These are phyloP conservation scores for Rossbeevera mucosa DNA, from an alignment of 768 basidiomycete species.

Conservation along the genomic window DNA sequence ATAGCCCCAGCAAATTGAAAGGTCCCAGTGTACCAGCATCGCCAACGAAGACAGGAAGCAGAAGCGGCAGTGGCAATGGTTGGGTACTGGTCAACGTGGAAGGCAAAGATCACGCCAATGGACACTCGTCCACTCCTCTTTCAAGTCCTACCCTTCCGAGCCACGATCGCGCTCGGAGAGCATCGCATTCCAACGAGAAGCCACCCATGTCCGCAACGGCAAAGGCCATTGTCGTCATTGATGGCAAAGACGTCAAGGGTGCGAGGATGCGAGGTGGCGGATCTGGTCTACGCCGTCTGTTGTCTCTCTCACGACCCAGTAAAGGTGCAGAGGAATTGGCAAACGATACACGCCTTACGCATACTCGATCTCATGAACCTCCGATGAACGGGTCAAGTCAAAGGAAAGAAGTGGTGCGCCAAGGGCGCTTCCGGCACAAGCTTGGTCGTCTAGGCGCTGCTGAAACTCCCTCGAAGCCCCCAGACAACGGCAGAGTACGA, in stretches of 20 bases:
- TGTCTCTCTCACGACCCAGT: constrained; percentile 30
- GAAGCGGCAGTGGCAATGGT: constrained; percentile 44
- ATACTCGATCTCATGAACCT: constrained; percentile 26
- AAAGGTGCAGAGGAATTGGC: constrained; percentile 29
- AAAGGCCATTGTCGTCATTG: constrained; percentile 60
- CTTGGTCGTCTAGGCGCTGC: constrained; percentile 25
- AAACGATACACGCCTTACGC: constrained; percentile 22
- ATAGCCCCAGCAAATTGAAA: constrained; percentile 22
- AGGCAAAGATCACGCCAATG: constrained; percentile 32
- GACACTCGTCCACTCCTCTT: constrained; percentile 21
- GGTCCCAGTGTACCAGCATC: constrained; percentile 25
- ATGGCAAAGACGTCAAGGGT: constrained; percentile 45
- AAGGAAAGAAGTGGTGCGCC: constrained; percentile 18
- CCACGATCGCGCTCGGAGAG: constrained; percentile 28
- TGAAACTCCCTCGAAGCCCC: constrained; percentile 28
- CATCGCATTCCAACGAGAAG: constrained; percentile 25
- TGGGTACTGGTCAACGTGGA: constrained; percentile 68
- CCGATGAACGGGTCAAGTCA: constrained; percentile 18
- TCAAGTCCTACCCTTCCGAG: constrained; percentile 26
- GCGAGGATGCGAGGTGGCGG: constrained; percentile 24
- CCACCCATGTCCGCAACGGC: constrained; percentile 44
- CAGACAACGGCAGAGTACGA: constrained; percentile 33
- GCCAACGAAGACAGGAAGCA: constrained; percentile 31
- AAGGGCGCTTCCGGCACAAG: constrained; percentile 28
- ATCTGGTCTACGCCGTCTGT: constrained; percentile 30